phyloP scores from a whole-genome alignment of 176 grass and related monocot genomes.

The Panicum miliaceum region DNA sequence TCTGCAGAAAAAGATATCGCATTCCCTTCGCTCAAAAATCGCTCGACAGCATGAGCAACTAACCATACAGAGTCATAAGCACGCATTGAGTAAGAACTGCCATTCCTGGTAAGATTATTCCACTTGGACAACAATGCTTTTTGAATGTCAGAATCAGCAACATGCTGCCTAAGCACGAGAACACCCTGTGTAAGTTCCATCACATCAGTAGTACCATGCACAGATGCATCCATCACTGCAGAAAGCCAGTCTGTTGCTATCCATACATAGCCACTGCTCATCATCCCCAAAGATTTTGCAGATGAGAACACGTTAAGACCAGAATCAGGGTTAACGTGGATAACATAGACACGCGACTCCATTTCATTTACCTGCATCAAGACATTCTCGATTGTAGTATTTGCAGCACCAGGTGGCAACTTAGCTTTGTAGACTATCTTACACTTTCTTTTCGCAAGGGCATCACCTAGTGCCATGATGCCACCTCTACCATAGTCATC shows the following conservation, averaged over 20 bases:
- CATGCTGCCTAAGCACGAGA: slow-evolving; percentile 77
- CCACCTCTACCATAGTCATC: slow-evolving; percentile 86
- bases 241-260: slow-evolving; percentile 95
- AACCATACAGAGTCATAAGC: slow-evolving; percentile 91
- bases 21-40: slow-evolving; percentile 68
- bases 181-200: slow-evolving; percentile 70
- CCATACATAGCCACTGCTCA: slow-evolving; percentile 81
- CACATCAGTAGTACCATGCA: slow-evolving; percentile 41
- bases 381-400: slow-evolving; percentile 43
- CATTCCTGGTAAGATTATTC: slow-evolving; percentile 50
- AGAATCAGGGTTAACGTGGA: slow-evolving; percentile 89
- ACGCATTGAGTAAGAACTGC: slow-evolving; percentile 61
- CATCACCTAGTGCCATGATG: slow-evolving; percentile 65
- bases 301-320: slow-evolving; percentile 68
- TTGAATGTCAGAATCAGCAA: slow-evolving; percentile 54
- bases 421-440: slow-evolving; percentile 76
- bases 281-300: slow-evolving; percentile 81
- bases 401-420: slow-evolving; percentile 56
- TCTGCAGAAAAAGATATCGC: slow-evolving; percentile 70
- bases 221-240: slow-evolving; percentile 58
- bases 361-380: slow-evolving; percentile 74
- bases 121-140: slow-evolving; percentile 54
- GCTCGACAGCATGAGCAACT: slow-evolving; percentile 81
- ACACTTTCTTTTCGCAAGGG: slow-evolving; percentile 56
- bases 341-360: slow-evolving; percentile 78